These are phyloP conservation scores for Fusarium chlamydosporum DNA, from an alignment of 2,329 filamentous ascomycete species.

Conservation along the genomic window DNA sequence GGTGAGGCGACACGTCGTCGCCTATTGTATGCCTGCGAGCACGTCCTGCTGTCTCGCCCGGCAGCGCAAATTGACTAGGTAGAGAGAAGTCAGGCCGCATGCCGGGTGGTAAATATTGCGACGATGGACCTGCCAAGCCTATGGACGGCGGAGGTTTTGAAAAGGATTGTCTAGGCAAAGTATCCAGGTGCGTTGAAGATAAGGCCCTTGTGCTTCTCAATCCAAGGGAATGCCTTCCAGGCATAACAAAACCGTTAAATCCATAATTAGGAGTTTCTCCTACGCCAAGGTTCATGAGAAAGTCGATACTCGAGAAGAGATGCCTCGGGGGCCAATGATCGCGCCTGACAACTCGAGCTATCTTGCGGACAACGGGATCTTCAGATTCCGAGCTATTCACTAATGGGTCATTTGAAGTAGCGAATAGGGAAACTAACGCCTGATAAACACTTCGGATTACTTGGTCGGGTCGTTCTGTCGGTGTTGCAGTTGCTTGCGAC, in stretches of 20 bases:
- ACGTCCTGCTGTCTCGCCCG: constrained; percentile 37
- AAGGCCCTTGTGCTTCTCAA: constrained; percentile 19
- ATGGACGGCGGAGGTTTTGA: constrained; percentile 30
- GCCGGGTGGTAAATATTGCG: constrained; percentile 32
- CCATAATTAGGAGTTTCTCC: constrained; percentile 56
- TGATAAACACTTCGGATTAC: constrained; percentile 66
- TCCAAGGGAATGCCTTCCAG: constrained; percentile 29
- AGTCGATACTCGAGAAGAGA: constrained; percentile 64
- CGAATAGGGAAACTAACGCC: constrained; percentile 65
- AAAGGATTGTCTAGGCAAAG: constrained; percentile 27
- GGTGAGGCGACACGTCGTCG: constrained; percentile 43
- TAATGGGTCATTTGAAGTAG: constrained; percentile 60
- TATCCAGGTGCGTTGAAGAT: constrained; percentile 33
- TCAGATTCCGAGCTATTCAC: constrained; percentile 61
- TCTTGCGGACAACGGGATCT: constrained; percentile 59
- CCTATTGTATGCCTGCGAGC: constrained; percentile 47
- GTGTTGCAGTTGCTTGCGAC: constrained; percentile 19
- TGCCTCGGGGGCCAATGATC: constrained; percentile 63
- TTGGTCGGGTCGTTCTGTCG: constrained; percentile 41
- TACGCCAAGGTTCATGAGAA: constrained; percentile 64
- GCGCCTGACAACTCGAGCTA: constrained; percentile 62
- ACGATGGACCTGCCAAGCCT: constrained; percentile 25
- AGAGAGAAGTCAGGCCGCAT: constrained; percentile 35
- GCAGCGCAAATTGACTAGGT: constrained; percentile 29
- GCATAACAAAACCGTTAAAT: constrained; percentile 55